Conservation (phyloP, 768 basidiomycete species). For the Russula abietina region DNA sequence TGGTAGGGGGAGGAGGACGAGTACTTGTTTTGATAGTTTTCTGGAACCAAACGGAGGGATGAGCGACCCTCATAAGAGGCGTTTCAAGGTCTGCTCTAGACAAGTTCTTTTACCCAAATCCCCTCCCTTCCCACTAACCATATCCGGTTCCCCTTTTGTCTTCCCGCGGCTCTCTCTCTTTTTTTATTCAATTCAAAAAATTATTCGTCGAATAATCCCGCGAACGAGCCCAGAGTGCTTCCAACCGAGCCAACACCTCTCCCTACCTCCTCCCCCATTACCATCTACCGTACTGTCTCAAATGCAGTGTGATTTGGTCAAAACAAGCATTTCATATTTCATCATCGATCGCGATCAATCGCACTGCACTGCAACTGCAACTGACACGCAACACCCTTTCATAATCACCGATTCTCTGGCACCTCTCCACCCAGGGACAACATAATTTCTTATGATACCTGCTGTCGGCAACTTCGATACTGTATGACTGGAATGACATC, state of each 20-base stretch:
- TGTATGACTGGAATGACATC: too few species aligned
- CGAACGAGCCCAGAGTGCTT: neutral
- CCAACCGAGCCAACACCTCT: neutral
- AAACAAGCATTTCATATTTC: neutral
- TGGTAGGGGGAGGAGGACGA: neutral
- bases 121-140: neutral
- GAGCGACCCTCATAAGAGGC: slow-evolving; percentile 24
- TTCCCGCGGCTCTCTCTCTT: too few species aligned
- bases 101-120: neutral
- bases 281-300: neutral
- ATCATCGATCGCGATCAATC: too few species aligned
- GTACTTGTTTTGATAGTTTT: slow-evolving; percentile 16
- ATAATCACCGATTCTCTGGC: too few species aligned
- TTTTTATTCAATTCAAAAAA: too few species aligned
- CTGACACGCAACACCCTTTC: too few species aligned
- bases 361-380: too few species aligned
- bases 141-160: slow-evolving; percentile 1
- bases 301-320: neutral
- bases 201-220: too few species aligned
- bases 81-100: too few species aligned
- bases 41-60: slow-evolving; percentile 25
- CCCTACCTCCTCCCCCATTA: neutral
- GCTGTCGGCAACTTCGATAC: too few species aligned
- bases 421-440: too few species aligned
- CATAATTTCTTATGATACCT: too few species aligned